phyloP scores from a whole-genome alignment of 2,329 filamentous ascomycete genomes.

The Botrytis fabae region DNA sequence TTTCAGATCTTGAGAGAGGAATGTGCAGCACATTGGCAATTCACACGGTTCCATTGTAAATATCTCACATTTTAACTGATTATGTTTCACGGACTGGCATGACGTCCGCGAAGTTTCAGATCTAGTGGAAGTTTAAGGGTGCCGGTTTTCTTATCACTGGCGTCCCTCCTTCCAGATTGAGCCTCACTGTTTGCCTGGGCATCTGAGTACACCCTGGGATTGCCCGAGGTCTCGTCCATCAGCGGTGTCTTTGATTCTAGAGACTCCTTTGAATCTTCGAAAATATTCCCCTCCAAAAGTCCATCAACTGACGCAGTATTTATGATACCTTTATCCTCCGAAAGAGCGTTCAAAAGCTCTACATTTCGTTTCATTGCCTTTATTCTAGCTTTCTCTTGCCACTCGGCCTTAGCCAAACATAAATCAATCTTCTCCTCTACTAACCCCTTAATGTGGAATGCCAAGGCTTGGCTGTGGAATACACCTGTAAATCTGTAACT shows the following conservation, averaged over 20 bases:
- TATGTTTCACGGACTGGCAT: not conserved
- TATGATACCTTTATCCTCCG: not conserved
- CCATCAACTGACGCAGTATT: not conserved
- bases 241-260: not conserved
- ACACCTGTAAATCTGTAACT: conserved; percentile 84
- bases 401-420: conserved; percentile 12
- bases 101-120: not conserved
- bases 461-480: conserved; percentile 73
- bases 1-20: not conserved
- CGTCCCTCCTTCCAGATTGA: not conserved
- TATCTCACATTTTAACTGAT: not conserved
- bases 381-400: conserved; percentile 7
- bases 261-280: not conserved
- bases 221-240: not conserved
- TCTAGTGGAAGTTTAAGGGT: not conserved
- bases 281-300: not conserved
- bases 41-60: not conserved
- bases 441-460: conserved; percentile 74
- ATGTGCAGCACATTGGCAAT: not conserved
- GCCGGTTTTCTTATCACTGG: not conserved
- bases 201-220: not conserved
- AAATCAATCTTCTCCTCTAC: conserved; percentile 70
- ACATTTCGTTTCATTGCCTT: not conserved
- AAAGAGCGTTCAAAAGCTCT: not conserved
- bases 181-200: not conserved